These are phyloP conservation scores for Ehretia macrophylla DNA, from an alignment of 257 asterid genomes.

Conservation along the genomic window DNA sequence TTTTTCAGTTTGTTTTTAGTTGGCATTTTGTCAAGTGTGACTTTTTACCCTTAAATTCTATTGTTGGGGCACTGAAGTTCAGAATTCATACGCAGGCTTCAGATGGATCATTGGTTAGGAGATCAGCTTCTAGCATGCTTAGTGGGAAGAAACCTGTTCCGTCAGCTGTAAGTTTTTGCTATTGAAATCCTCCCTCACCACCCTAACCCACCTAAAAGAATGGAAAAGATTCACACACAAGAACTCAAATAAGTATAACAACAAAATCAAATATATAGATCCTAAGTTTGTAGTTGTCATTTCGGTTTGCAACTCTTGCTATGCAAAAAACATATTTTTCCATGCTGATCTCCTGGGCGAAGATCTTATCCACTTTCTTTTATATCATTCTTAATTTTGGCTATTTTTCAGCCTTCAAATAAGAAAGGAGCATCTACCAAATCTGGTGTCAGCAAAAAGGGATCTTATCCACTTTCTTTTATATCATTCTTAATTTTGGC, in stretches of 20 bases:
- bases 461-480: no score
- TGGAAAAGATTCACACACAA: not conserved
- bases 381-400: no score
- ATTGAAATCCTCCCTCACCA: not conserved
- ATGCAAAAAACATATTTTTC: no score
- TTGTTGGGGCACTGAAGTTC: not conserved
- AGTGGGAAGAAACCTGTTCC: slow-evolving; percentile 77
- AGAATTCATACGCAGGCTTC: slow-evolving; percentile 51
- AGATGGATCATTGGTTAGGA: slow-evolving; percentile 56
- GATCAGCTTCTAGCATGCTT: slow-evolving; percentile 99
- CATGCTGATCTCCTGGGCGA: not conserved
- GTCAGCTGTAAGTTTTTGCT: slow-evolving; percentile 60
- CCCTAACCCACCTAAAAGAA: not conserved
- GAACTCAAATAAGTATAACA: no score
- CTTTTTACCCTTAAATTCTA: not conserved
- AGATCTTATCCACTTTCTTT: not conserved
- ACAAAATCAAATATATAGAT: not conserved
- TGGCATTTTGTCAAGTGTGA: not conserved
- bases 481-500: slow-evolving; percentile 1
- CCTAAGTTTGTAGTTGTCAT: not conserved
- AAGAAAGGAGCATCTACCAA: no score
- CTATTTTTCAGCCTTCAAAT: no score
- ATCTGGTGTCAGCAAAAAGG: no score
- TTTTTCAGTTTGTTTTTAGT: no score
- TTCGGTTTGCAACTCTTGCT: not conserved